phyloP scores from a whole-genome alignment of 1,284 basidiomycete species.

The Phellopilus nigrolimitatus region DNA sequence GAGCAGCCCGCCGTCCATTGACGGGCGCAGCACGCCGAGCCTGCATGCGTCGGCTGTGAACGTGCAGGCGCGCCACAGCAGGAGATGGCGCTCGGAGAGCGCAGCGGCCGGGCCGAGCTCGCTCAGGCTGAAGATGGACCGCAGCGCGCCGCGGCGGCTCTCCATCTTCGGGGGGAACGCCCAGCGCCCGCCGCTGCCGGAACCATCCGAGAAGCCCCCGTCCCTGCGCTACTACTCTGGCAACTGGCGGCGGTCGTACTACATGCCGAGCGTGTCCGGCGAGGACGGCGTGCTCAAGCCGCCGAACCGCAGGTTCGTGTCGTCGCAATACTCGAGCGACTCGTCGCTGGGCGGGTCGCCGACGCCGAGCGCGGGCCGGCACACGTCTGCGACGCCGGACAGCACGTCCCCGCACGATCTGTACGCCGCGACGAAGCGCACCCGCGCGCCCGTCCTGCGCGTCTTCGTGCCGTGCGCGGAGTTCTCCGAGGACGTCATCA shows the following conservation, averaged over 20 bases:
- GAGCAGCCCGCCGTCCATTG: conserved; percentile 14
- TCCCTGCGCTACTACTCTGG: conserved; percentile 48
- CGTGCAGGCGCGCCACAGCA: conserved; percentile 7
- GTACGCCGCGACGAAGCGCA: conserved; percentile 50
- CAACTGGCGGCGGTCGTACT: conserved; percentile 40
- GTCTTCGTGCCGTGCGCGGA: conserved; percentile 66
- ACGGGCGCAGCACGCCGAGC: conserved; percentile 16
- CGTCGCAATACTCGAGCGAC: conserved; percentile 39
- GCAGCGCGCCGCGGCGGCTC: conserved; percentile 24
- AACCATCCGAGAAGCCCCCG: conserved; percentile 49
- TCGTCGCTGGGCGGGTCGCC: conserved; percentile 31
- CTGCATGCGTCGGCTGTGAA: conserved; percentile 22
- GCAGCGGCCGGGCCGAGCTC: not conserved
- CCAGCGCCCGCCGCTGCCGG: conserved; percentile 32
- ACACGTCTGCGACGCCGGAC: conserved; percentile 35
- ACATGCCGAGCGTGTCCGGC: conserved; percentile 32
- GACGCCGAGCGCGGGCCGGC: conserved; percentile 13
- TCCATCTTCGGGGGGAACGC: conserved; percentile 35
- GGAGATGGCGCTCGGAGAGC: conserved; percentile 15
- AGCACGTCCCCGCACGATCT: conserved; percentile 56
- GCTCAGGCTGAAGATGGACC: conserved; percentile 2
- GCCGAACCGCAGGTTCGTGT: conserved; percentile 34
- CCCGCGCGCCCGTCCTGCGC: conserved; percentile 66
- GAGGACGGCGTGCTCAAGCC: conserved; percentile 33
- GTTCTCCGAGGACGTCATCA: conserved; percentile 45